phyloP scores from a whole-genome alignment of 208 protist genomes.

The Trypanosoma scelopori region DNA sequence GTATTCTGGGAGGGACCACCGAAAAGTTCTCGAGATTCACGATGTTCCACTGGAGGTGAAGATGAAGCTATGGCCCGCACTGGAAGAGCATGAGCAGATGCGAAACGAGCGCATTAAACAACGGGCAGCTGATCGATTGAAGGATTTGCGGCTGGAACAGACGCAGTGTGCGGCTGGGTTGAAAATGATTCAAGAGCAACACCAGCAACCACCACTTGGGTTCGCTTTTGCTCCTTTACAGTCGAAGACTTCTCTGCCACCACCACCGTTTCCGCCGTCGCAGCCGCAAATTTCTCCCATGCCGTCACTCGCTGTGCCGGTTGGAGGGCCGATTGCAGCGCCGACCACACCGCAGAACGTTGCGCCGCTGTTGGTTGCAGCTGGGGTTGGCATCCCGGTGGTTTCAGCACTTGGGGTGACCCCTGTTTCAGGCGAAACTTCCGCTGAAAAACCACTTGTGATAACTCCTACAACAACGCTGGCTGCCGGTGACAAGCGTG shows the following conservation, averaged over 20 bases:
- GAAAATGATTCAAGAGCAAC: conserved; percentile 32
- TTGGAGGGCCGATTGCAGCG: conserved; percentile 16
- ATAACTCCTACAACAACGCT: background rate
- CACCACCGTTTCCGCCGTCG: background rate
- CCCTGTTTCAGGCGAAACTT: background rate
- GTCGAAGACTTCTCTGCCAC: too few species aligned
- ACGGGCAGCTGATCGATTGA: conserved; percentile 40
- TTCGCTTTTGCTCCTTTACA: background rate
- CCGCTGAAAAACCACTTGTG: background rate
- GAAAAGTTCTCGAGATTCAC: conserved; percentile 7
- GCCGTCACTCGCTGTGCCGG: conserved; percentile 8
- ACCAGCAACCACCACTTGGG: conserved; percentile 23
- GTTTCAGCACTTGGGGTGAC: background rate
- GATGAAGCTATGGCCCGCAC: conserved; percentile 76
- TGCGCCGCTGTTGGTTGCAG: background rate
- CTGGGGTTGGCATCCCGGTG: too few species aligned
- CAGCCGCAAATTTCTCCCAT: conserved; percentile 1
- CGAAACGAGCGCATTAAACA: conserved; percentile 72
- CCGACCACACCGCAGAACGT: conserved; percentile 4
- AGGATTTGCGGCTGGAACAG: conserved; percentile 50
- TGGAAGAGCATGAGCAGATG: conserved; percentile 82
- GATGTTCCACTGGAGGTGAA: conserved; percentile 77
- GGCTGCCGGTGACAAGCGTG: background rate
- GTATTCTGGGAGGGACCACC: conserved; percentile 7
- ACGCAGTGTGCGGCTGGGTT: conserved; percentile 42